Evolutionary conservation across 2,329 filamentous ascomycete genomes (phyloP).

Genomic region (Arthrobotrys megalospora): DNA sequence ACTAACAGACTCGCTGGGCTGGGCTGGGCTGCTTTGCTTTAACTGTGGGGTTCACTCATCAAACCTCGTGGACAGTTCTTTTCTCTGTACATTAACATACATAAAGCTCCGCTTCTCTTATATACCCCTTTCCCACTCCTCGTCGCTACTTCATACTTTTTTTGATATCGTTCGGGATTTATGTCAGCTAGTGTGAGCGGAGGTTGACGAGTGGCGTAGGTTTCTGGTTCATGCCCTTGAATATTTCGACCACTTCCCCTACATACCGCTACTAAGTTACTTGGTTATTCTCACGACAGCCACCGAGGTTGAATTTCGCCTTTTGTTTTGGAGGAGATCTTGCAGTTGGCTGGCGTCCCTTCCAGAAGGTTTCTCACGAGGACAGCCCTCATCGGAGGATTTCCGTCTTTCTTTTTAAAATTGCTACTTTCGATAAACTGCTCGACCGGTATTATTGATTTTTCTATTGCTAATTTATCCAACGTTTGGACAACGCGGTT

Average conservation of each 20-base stretch:
- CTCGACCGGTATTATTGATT: not conserved
- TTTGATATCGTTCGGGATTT: slow-evolving; percentile 55
- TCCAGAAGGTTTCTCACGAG: slow-evolving; percentile 24
- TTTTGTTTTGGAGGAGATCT: not conserved
- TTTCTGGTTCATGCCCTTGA: slow-evolving; percentile 29
- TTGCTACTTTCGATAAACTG: not conserved
- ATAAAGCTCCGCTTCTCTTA: slow-evolving; percentile 35
- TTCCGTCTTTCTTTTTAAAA: not conserved
- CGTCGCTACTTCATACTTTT: slow-evolving; percentile 55
- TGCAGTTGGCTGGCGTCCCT: slow-evolving; percentile 9
- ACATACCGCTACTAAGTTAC: slow-evolving; percentile 3
- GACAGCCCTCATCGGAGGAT: slow-evolving; percentile 12
- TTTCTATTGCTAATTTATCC: slow-evolving; percentile 11
- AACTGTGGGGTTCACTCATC: slow-evolving; percentile 51
- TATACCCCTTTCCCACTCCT: slow-evolving; percentile 41
- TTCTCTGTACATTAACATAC: slow-evolving; percentile 25
- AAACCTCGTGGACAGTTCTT: slow-evolving; percentile 47
- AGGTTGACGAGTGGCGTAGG: slow-evolving; percentile 59
- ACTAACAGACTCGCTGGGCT: slow-evolving; percentile 4
- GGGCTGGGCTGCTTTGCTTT: slow-evolving; percentile 18
- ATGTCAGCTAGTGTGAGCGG: slow-evolving; percentile 60
- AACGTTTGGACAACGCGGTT: slow-evolving; percentile 27
- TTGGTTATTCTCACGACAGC: not conserved
- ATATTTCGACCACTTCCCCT: slow-evolving; percentile 23
- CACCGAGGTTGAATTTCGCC: not conserved